Base-by-base conservation (phyloP, 768 basidiomycete species). In the Amanita phalloides region DNA sequence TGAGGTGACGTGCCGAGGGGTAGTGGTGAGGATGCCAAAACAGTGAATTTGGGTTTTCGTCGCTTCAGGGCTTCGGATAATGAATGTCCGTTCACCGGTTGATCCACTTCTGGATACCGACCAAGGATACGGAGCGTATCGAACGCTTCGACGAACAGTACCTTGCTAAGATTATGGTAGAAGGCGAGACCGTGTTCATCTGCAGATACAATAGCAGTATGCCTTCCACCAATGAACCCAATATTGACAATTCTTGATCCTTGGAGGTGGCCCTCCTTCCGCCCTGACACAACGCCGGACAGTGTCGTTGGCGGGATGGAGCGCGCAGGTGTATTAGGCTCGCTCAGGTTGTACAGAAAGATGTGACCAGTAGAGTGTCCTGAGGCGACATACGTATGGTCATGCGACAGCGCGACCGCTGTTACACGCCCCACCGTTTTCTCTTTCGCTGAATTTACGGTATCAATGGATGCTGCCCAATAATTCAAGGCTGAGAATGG, bases 71-170 rank as follows among this genome's bases (percentile, higher is more conserved):
- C 38, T 43, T 23, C 58, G 61, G 21, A 49, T 55, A 51, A 28
- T 53, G 46, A 35, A 56, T 46, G 39, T 38, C 51, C 53, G 51
- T 57, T 44, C 11, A 33, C 33, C 30, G 57, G 53, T 21, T 53
- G 54, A 47, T 57, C 39, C 13, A 57, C 39, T 39, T 83, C 78
- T 3, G 89, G 87, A 61, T 97, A 95, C 60, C 86, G 89, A 1
- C 96, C 96, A 2, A 98, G 75, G 48, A 99, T 90, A 14, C 96
- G 84, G 42, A 98, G 76, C 32, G 90, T 90, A 63, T 99, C 96
- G 13, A 89, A 83, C 10, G 94, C 93, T 43, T 97, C 94, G 5
- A 99, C 85, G 57, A 96, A 96, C 11, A 98, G 73, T 9, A 98
- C 84, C 64, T 90, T 94, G 25, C 96, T 92, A 3, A 99, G 71